Evolutionary conservation across 2,329 filamentous ascomycete genomes (phyloP).

Genomic region (Teratosphaeria epicoccoides): DNA sequence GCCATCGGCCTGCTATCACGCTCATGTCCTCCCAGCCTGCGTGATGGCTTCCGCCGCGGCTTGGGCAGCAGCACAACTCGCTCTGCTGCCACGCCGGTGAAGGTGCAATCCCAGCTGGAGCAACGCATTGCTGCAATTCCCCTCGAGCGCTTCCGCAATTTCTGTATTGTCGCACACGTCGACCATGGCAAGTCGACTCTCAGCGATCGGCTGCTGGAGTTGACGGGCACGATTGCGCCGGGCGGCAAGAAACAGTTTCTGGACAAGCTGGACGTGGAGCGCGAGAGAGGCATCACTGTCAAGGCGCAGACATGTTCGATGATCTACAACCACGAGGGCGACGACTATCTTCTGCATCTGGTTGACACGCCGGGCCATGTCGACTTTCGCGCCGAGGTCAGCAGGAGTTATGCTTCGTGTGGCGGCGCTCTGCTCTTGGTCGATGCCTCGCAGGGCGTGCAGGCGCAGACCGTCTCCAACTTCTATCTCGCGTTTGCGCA

Average conservation of each 20-base stretch:
- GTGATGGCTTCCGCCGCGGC: slow-evolving; percentile 14
- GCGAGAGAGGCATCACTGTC: slow-evolving; percentile 92
- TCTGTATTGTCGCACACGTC: slow-evolving; percentile 97
- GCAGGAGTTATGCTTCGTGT: slow-evolving; percentile 89
- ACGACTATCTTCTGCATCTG: slow-evolving; percentile 87
- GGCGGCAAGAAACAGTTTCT: slow-evolving; percentile 89
- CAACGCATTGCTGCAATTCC: slow-evolving; percentile 62
- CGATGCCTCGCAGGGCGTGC: slow-evolving; percentile 90
- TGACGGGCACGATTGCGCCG: slow-evolving; percentile 82
- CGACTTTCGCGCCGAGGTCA: slow-evolving; percentile 94
- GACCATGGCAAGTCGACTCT: slow-evolving; percentile 98
- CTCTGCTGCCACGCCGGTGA: slow-evolving; percentile 28
- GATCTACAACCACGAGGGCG: slow-evolving; percentile 77
- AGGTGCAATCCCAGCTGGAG: slow-evolving; percentile 44
- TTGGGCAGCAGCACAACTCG: slow-evolving; percentile 18
- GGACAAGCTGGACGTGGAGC: slow-evolving; percentile 93
- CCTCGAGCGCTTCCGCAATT: slow-evolving; percentile 76
- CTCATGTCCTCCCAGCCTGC: not conserved
- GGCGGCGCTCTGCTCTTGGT: slow-evolving; percentile 86
- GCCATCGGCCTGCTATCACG: slow-evolving; percentile 3
- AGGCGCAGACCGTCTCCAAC: slow-evolving; percentile 96
- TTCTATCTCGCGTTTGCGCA: slow-evolving; percentile 96
- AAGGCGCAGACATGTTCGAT: slow-evolving; percentile 98
- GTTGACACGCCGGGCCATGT: slow-evolving; percentile 97
- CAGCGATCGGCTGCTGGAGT: slow-evolving; percentile 80